These are phyloP conservation scores for Roridomyces roridus DNA, from an alignment of 768 basidiomycete species.

Conservation along the genomic window DNA sequence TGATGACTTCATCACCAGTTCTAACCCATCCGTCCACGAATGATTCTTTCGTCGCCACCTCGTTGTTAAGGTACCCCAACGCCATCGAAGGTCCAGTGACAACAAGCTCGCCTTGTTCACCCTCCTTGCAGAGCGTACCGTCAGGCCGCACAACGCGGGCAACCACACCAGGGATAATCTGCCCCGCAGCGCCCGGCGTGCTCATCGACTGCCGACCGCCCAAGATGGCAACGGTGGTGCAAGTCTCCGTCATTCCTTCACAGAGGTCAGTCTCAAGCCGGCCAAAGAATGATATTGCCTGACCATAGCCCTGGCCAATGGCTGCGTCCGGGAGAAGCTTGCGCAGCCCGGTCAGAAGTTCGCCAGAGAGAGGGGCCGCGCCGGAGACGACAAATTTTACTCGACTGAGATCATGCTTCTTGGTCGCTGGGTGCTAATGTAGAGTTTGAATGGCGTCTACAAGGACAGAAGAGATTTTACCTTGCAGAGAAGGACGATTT, in stretches of 20 bases:
- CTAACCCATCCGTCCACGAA: constrained; percentile 55
- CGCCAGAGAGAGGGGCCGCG: constrained; percentile 68
- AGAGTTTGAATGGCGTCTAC: background rate
- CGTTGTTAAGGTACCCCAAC: constrained; percentile 62
- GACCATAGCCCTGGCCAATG: constrained; percentile 74
- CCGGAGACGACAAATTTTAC: constrained; percentile 63
- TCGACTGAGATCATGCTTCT: constrained; percentile 55
- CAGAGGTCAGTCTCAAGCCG: background rate
- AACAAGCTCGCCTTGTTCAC: constrained; percentile 68
- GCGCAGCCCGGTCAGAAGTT: constrained; percentile 52
- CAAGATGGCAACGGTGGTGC: constrained; percentile 56
- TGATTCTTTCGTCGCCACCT: constrained; percentile 69
- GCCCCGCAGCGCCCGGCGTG: constrained; percentile 62
- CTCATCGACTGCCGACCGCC: constrained; percentile 49
- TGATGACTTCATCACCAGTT: constrained; percentile 77
- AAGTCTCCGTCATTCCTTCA: constrained; percentile 70
- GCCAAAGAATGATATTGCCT: background rate
- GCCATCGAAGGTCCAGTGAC: constrained; percentile 67
- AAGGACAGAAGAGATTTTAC: constrained; percentile 35
- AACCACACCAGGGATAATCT: constrained; percentile 60
- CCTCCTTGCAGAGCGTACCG: constrained; percentile 58
- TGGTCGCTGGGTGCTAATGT: constrained; percentile 55
- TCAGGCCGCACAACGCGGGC: constrained; percentile 65
- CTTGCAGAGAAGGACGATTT: constrained; percentile 72
- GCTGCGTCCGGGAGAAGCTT: constrained; percentile 59